These are phyloP conservation scores for Camellia lanceoleosa DNA, from an alignment of 148 eudicot species.

Conservation along the genomic window DNA sequence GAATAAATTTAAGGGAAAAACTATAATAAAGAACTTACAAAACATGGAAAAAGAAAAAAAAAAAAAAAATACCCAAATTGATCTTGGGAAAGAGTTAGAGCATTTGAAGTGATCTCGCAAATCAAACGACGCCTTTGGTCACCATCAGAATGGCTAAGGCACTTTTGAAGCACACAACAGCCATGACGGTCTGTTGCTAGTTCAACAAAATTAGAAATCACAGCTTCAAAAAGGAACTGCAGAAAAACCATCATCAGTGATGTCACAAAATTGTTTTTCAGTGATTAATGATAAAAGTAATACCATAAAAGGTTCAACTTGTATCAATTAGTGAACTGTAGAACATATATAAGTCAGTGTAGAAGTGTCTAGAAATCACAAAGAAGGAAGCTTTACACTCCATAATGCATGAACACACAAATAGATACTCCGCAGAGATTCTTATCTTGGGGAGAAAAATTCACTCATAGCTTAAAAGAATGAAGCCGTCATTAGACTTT, in stretches of 20 bases:
- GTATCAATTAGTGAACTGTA: not conserved
- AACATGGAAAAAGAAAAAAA: not conserved
- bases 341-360: not conserved
- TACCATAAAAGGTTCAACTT: not conserved
- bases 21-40: not conserved
- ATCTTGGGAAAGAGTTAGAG: conserved; percentile 3
- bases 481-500: too few relatives aligned
- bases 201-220: conserved; percentile 32
- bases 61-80: conserved; percentile 30
- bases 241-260: conserved; percentile 2
- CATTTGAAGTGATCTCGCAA: conserved; percentile 32
- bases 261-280: not conserved
- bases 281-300: not conserved
- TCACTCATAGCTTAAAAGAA: too few relatives aligned
- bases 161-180: conserved; percentile 40
- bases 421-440: too few relatives aligned
- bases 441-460: too few relatives aligned
- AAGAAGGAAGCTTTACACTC: too few relatives aligned
- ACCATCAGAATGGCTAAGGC: conserved; percentile 32
- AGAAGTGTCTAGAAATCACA: too few relatives aligned
- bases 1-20: not conserved
- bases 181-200: conserved; percentile 43
- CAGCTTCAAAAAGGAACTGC: conserved; percentile 44
- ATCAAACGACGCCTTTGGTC: conserved; percentile 30
- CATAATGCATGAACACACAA: too few relatives aligned